Evolutionary conservation across 345 rosid genomes (phyloP).

Genomic region (Hibiscus syriacus): DNA sequence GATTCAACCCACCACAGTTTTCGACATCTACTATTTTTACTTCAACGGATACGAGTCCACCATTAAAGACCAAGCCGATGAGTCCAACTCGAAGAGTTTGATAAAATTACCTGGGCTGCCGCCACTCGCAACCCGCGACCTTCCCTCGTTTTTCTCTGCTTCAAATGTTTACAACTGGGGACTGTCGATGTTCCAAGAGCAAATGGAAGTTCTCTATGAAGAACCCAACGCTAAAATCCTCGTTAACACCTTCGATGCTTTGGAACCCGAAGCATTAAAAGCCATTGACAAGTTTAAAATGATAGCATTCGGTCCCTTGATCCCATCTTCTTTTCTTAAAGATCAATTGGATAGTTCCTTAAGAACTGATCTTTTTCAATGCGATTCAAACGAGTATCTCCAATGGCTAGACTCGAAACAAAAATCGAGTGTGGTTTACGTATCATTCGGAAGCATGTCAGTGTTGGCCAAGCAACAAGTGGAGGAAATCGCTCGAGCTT

Average conservation of each 20-base stretch:
- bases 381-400: constrained; percentile 17
- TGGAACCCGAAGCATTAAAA: constrained; percentile 33
- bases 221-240: constrained; percentile 40
- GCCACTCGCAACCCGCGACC: constrained; percentile 26
- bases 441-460: constrained; percentile 42
- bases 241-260: no score
- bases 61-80: constrained; percentile 4
- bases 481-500: constrained; percentile 35
- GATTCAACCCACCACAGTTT: constrained; percentile 59
- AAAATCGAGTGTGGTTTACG: no score
- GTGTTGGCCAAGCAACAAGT: constrained; percentile 35
- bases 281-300: constrained; percentile 22
- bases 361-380: no score
- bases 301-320: constrained; percentile 39
- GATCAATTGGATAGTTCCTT: constrained; percentile 14
- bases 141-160: constrained; percentile 41
- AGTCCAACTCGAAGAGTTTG: constrained; percentile 3
- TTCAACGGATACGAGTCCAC: constrained; percentile 31
- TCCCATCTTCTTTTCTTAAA: constrained; percentile 30
- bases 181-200: constrained; percentile 18
- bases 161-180: background rate
- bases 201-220: constrained; percentile 22
- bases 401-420: constrained; percentile 31
- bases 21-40: constrained; percentile 50
- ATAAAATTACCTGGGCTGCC: constrained; percentile 53